These are phyloP conservation scores for Solanum aculeatissimum DNA, from an alignment of 305 asterid species.

Conservation along the genomic window DNA sequence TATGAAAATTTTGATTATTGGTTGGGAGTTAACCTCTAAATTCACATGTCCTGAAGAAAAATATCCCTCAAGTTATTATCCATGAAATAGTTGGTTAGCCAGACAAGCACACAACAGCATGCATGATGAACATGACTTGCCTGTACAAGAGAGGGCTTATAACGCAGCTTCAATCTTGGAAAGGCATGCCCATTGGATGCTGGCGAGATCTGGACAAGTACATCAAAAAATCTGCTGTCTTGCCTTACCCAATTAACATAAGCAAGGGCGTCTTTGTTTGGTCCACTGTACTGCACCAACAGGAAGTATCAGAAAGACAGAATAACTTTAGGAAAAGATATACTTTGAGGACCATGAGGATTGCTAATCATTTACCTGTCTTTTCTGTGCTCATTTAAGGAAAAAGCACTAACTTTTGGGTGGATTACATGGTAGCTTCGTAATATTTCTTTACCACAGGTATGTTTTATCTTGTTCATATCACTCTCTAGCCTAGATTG, in stretches of 20 bases:
- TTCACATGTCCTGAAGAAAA: not conserved
- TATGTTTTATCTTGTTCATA: not conserved
- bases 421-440: not conserved
- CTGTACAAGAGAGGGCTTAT: constrained; percentile 98
- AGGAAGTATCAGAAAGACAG: constrained; percentile 4
- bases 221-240: constrained; percentile 63
- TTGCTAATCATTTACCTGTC: not conserved
- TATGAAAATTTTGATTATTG: not conserved
- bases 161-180: constrained; percentile 84
- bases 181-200: constrained; percentile 69
- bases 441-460: not conserved
- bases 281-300: constrained; percentile 91
- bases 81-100: not conserved
- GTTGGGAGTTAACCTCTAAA: not conserved
- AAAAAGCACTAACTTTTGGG: not conserved
- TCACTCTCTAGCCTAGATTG: not conserved
- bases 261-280: constrained; percentile 71
- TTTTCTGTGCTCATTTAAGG: not conserved
- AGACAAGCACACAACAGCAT: not conserved
- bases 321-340: not conserved
- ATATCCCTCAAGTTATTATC: not conserved
- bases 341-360: not conserved
- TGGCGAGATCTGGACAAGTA: constrained; percentile 74
- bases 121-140: constrained; percentile 25
- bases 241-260: constrained; percentile 75